Evolutionary conservation across 805 yeast genomes (phyloP).

Genomic region (Saturnispora ahearnii): DNA sequence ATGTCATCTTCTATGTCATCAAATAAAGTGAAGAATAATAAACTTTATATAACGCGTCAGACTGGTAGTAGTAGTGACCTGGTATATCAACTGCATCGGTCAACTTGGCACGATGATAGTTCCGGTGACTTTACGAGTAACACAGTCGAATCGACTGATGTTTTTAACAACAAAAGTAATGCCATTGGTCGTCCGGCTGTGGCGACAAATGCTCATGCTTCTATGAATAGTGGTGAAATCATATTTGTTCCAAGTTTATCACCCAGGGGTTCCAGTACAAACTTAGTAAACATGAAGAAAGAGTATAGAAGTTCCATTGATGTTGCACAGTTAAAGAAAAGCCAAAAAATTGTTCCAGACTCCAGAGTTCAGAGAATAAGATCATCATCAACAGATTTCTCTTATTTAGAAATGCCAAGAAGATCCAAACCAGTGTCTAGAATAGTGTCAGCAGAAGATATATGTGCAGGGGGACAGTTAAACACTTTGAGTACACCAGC

Average conservation of each 20-base stretch:
- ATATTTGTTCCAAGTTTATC: neutral
- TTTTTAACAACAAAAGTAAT: too few species aligned
- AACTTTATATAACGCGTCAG: neutral
- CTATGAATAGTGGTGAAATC: neutral
- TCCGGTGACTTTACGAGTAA: too few species aligned
- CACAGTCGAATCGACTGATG: neutral
- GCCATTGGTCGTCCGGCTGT: neutral
- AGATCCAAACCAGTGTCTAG: too few species aligned
- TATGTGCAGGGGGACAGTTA: neutral
- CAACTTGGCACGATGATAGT: neutral
- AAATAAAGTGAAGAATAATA: neutral
- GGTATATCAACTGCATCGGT: neutral
- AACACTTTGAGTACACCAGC: neutral
- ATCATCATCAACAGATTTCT: neutral
- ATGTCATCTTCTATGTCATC: neutral
- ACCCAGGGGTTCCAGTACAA: neutral
- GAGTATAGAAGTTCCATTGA: neutral
- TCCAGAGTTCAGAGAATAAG: neutral
- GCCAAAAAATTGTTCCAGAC: neutral
- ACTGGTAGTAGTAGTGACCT: neutral
- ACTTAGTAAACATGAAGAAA: neutral
- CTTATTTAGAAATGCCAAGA: neutral
- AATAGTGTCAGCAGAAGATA: neutral
- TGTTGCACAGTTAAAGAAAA: neutral
- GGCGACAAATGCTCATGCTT: neutral